Evolutionary conservation across 768 basidiomycete species (phyloP), one percentile per base, ranked within the genome.

Genomic region (Tulasnella sp.): DNA sequence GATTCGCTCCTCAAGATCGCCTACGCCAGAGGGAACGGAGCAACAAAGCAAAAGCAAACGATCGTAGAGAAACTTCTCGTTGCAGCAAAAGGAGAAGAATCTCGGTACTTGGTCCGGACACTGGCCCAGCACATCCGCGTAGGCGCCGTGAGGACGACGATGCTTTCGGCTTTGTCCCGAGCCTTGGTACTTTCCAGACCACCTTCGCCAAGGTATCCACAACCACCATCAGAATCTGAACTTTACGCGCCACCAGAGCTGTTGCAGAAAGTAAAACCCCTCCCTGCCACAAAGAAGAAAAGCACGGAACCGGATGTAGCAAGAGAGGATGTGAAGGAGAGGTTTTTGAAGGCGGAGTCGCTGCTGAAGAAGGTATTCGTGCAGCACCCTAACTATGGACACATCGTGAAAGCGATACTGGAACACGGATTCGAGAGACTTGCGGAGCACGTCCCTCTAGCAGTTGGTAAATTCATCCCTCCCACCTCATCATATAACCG

Each of bases 81-180:
- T 8, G 89, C 94, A 12, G 93, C 96, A 0, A 90, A 89, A 80
- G 96, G 96, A 34, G 96, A 97, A 85, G 95, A 98, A 86, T 89
- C 90, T 24, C 90, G 96, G 41, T 98, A 92, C 83, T 88, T 97
- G 60, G 92, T 93, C 44, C 89, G 94, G 54, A 94, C 90, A 2
- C 87, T 96, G 40, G 91, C 89, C 40, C 90, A 90, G 84, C 93
- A 95, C 85, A 87, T 96, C 69, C 91, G 95, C 72, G 96, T 97
- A 22, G 96, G 96, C 1, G 96, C 96, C 2, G 95, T 96, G 41
- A 89, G 94, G 82, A 91, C 93, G 37, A 93, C 96, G 8, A 90
- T 97, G 46, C 88, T 96, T 75, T 91, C 91, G 34, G 93, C 94
- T 16, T 87, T 97, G 34, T 93, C 96, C 42, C 88, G 95, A 74